Evolutionary conservation across 192 early-diverging fungal species (phyloP), one percentile per base, ranked within the genome.

Genomic region (Gaertneriomyces semiglobifer): DNA sequence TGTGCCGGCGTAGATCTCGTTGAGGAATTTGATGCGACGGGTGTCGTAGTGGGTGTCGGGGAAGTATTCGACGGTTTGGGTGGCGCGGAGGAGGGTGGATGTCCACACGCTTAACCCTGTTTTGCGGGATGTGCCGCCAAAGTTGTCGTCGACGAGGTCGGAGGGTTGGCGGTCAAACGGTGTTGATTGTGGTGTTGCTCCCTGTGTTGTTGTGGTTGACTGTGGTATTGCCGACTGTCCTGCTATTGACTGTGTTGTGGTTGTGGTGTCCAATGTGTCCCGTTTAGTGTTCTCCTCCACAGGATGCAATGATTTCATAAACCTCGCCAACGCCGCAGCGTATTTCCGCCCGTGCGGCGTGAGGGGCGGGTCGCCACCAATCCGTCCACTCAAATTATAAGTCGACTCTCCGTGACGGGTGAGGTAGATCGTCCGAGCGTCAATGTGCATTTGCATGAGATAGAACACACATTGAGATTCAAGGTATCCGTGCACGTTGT

Each of bases 401-500:
- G 78, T 77, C 25, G 78, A 80, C 74, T 98, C 93, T 42, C 96
- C 96, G 75, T 98, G 96, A 41, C 96, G 80, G 40, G 92, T 94
- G 25, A 98, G 77, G 82, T 90, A 98, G 48, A 98, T 90, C 57
- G 86, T 86, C 19, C 93, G 87, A 18, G 85, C 74, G 74, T 74
- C 63, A 40, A 95, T 86, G 69, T 98, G 92, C 73, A 96, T 96
- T 75, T 98, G 95, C 95, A 97, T 97, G 63, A 98, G 73, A 70
- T 97, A 98, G 71, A 98, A 98, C 53, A 98, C 92, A 42, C 92
- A 93, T 74, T 98, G 96, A 16, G 89, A 88, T 41, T 88, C 81
- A 46, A 98, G 74, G 72, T 94, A 98, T 52, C 96, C 96, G 68
- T 90, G 88, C 64, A 95, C 93, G 69, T 94, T 93, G 79, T 94